Evolutionary conservation across 805 yeast genomes (phyloP).

Genomic region (Pichia kluyveri): DNA sequence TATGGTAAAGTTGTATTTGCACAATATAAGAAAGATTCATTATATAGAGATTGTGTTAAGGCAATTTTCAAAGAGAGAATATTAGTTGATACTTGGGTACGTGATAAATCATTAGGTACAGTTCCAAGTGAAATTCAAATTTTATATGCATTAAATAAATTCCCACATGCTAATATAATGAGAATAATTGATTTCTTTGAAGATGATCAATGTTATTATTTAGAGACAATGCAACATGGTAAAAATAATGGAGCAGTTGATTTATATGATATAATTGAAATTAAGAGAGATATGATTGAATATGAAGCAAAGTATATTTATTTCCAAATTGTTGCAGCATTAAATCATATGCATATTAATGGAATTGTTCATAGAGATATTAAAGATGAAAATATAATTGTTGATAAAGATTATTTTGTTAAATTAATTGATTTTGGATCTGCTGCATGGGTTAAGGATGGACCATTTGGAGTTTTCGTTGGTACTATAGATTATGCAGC

Average conservation of each 20-base stretch:
- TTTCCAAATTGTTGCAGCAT: conserved; percentile 69
- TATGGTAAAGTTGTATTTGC: conserved; percentile 89
- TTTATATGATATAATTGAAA: conserved; percentile 84
- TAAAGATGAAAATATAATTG: conserved; percentile 88
- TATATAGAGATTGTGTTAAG: conserved; percentile 69
- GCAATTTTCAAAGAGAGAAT: conserved; percentile 88
- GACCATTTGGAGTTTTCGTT: conserved; percentile 95
- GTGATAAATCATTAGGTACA: conserved; percentile 85
- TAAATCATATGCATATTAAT: conserved; percentile 70
- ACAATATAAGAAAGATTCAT: conserved; percentile 51
- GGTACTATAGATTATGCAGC: conserved; percentile 98
- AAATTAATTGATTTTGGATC: conserved; percentile 93
- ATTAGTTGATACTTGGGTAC: conserved; percentile 93
- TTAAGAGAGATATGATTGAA: conserved; percentile 74
- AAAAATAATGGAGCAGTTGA: conserved; percentile 67
- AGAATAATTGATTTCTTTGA: conserved; percentile 86
- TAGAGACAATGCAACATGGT: conserved; percentile 90
- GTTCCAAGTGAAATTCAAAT: conserved; percentile 95
- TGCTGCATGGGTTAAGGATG: conserved; percentile 82
- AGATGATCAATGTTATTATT: conserved; percentile 79
- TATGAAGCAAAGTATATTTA: conserved; percentile 69
- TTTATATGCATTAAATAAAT: conserved; percentile 67
- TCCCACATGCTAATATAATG: conserved; percentile 84
- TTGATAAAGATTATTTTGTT: conserved; percentile 71
- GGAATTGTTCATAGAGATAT: conserved; percentile 93